Evolutionary conservation across 768 basidiomycete species (phyloP).

Genomic region (Paxillus involutus): DNA sequence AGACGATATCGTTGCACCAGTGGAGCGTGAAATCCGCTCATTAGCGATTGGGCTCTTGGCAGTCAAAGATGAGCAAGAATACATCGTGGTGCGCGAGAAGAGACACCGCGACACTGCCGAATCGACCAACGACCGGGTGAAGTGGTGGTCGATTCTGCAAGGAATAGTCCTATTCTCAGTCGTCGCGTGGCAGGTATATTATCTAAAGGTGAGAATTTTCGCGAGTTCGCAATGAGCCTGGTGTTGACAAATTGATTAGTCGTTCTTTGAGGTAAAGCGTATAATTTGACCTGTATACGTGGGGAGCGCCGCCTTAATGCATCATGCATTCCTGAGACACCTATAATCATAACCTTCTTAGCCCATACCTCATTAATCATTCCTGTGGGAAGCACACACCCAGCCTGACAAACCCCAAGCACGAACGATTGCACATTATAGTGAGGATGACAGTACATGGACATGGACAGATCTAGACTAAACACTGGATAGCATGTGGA

Average conservation of each 20-base stretch:
- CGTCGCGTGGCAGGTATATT: slow-evolving; percentile 97
- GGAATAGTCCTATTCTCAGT: slow-evolving; percentile 82
- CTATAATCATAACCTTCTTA: not conserved
- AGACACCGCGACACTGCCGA: slow-evolving; percentile 94
- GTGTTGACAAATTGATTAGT: slow-evolving; percentile 37
- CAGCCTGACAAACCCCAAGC: not conserved
- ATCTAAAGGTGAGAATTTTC: slow-evolving; percentile 69
- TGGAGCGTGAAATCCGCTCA: slow-evolving; percentile 91
- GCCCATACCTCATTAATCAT: too few relatives aligned
- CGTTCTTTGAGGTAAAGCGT: slow-evolving; percentile 90
- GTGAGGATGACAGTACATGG: slow-evolving; percentile 15
- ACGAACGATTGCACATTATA: slow-evolving; percentile 11
- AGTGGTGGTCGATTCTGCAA: slow-evolving; percentile 98
- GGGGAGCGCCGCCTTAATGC: not conserved
- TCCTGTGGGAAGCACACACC: not conserved
- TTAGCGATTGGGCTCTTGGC: slow-evolving; percentile 78
- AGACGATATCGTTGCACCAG: slow-evolving; percentile 84
- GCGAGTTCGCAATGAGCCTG: not conserved
- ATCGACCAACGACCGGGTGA: slow-evolving; percentile 91
- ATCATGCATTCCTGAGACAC: not conserved
- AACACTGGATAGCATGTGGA: slow-evolving; percentile 25
- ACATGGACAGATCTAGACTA: slow-evolving; percentile 27
- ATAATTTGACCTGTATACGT: slow-evolving; percentile 55
- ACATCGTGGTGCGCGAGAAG: slow-evolving; percentile 91
- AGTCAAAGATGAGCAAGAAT: slow-evolving; percentile 99